A percentile compares a stretch with the other conserved stretches of the same genome.
Evolutionary conservation across 2,329 filamentous ascomycete species (phyloP).

Genomic region (Cordyceps militaris): DNA sequence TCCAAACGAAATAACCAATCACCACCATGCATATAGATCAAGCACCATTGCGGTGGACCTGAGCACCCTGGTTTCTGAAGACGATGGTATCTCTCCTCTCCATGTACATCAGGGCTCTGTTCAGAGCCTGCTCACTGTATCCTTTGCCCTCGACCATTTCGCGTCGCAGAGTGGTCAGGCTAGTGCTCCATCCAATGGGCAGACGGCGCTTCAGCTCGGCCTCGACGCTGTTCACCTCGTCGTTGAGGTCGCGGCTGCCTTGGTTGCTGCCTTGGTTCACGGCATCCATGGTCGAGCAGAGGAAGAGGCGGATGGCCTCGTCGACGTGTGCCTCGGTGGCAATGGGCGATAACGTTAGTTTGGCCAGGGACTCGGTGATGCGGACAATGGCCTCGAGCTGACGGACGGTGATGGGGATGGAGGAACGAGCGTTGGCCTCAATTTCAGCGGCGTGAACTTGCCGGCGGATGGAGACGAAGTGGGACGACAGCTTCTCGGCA

Average conservation of each 20-base stretch:
- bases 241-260: constrained; percentile 81
- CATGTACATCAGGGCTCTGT: constrained; percentile 76
- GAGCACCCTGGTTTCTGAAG: constrained; percentile 67
- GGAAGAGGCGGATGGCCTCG: constrained; percentile 92
- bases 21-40: constrained; percentile 29
- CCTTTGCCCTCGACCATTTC: constrained; percentile 92
- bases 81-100: constrained; percentile 82
- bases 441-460: constrained; percentile 90
- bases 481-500: constrained; percentile 89
- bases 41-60: constrained; percentile 67
- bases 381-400: constrained; percentile 96
- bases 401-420: constrained; percentile 94
- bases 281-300: constrained; percentile 96
- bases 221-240: constrained; percentile 81
- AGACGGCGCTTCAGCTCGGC: constrained; percentile 79
- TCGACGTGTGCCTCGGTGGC: constrained; percentile 91
- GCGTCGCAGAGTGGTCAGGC: constrained; percentile 72
- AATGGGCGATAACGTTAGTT: constrained; percentile 76
- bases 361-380: constrained; percentile 92
- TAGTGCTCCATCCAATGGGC: constrained; percentile 94
- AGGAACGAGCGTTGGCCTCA: constrained; percentile 81
- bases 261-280: constrained; percentile 82
- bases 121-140: constrained; percentile 80
- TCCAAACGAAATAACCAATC: neutral
- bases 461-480: constrained; percentile 92